Percentiles rank a stretch among this genome's conserved stretches.
Evolutionary conservation across 768 basidiomycete genomes (phyloP).

Genomic region (Coprinopsis marcescibilis): DNA sequence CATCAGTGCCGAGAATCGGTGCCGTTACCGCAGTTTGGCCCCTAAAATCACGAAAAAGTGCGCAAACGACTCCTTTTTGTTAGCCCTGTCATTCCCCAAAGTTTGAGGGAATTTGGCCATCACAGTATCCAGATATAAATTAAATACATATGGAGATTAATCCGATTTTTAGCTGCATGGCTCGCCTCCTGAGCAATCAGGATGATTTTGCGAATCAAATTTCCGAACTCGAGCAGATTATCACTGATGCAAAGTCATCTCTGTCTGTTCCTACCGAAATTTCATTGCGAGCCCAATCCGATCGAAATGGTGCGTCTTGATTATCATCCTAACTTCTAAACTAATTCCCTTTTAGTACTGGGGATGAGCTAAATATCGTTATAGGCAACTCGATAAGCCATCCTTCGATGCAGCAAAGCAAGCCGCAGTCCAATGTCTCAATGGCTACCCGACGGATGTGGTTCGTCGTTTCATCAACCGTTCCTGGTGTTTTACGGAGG

Average conservation of each 20-base stretch:
- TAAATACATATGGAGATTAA: neutral
- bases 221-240: neutral
- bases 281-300: slow-evolving; percentile 13
- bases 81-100: neutral
- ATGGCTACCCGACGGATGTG: slow-evolving; percentile 30
- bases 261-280: slow-evolving; percentile 3
- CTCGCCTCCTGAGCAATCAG: neutral
- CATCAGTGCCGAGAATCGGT: no score
- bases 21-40: no score
- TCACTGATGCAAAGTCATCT: neutral
- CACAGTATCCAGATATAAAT: neutral
- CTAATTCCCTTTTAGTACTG: slow-evolving; percentile 22
- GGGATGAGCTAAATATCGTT: slow-evolving; percentile 32
- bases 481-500: slow-evolving; percentile 28
- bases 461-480: slow-evolving; percentile 29
- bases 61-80: neutral
- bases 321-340: neutral
- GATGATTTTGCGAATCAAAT: slow-evolving; percentile 1
- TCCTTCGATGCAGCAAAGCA: slow-evolving; percentile 26
- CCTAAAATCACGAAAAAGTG: neutral
- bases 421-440: slow-evolving; percentile 17
- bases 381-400: slow-evolving; percentile 23
- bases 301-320: slow-evolving; percentile 34
- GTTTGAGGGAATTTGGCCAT: neutral
- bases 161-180: no score